Base-by-base conservation (phyloP, 805 yeast genomes). In the Candida odintsovae region DNA sequence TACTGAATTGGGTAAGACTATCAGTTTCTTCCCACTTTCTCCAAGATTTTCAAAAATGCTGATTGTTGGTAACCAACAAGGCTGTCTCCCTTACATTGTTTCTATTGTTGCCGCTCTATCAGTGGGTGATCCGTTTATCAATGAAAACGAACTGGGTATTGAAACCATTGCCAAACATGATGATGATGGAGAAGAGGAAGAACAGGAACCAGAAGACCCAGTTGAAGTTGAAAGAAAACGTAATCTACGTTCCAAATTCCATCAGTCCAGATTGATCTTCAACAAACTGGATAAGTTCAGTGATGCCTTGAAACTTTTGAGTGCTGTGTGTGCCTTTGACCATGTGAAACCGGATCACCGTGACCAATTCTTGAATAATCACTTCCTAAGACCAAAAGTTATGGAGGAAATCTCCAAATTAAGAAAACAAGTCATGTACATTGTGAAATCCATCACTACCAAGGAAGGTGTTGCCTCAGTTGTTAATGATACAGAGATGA, bases 21-120 rank as follows among this genome's bases (percentile, higher is more conserved):
- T 94, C 96, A 80, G 95, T 52, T 68, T 81, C 46, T 92, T 94
- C 72, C 99, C 99, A 36, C 71, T 94, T 55, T 83, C 94, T 59
- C 99, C 99, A 2, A 73, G 99, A 42, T 95, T 86, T 64, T 82
- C 98, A 2, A 90, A 90, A 61, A 88, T 94, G 77, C 71, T 94
- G 47, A 74, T 90, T 25, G 78, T 92, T 36, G 96, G 96, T 7
- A 86, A 89, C 62, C 97, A 94, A 63, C 80, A 77, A 39, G 83
- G 77, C 7, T 90, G 97, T 64, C 68, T 94, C 47, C 89, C 95
- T 0, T 92, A 87, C 59, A 75, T 94, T n/a, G 80, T 94, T 40
- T 94, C 97, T 0, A 75, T 94, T 45, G 97, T 94, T 1, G 85
- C 97, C 28, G 96, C 90, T 0, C 68, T 94, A 28, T 83, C 97